Percentiles rank a stretch among this genome's conserved stretches.
Conservation (phyloP, 2,329 filamentous ascomycete species). For the Cladophialophora bantiana region DNA sequence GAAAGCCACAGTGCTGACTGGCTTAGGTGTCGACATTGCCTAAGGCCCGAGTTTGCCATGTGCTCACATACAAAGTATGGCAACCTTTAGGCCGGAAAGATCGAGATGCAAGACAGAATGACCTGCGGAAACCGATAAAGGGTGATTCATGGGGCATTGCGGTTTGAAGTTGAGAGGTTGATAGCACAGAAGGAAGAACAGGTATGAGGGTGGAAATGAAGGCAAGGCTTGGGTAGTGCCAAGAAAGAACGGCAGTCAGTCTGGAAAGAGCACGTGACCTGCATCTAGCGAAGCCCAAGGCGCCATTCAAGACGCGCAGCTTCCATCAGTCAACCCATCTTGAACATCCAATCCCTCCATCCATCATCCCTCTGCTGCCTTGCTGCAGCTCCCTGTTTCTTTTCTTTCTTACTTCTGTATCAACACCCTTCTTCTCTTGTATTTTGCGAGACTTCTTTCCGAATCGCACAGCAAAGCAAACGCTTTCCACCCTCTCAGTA, state of each 20-base stretch:
- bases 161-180: not conserved
- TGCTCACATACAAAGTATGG: not conserved
- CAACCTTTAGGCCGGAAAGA: not conserved
- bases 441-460: constrained; percentile 3
- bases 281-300: constrained; percentile 1
- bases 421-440: constrained; percentile 20
- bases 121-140: not conserved
- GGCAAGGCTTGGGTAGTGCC: not conserved
- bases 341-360: constrained; percentile 6
- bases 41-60: not conserved
- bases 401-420: constrained; percentile 23
- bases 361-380: constrained; percentile 22
- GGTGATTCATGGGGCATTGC: not conserved
- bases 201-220: not conserved
- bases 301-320: constrained; percentile 19
- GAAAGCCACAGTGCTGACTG: not conserved
- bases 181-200: not conserved
- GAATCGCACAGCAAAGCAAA: not conserved
- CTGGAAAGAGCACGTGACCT: not conserved
- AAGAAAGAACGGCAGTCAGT: not conserved
- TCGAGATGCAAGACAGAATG: not conserved
- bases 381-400: constrained; percentile 11
- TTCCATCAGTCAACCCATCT: constrained; percentile 7
- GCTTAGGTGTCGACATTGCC: not conserved
- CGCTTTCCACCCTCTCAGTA: constrained; percentile 26